Base-by-base conservation (phyloP, 805 yeast species). In the Metschnikowia cerradonensis region DNA sequence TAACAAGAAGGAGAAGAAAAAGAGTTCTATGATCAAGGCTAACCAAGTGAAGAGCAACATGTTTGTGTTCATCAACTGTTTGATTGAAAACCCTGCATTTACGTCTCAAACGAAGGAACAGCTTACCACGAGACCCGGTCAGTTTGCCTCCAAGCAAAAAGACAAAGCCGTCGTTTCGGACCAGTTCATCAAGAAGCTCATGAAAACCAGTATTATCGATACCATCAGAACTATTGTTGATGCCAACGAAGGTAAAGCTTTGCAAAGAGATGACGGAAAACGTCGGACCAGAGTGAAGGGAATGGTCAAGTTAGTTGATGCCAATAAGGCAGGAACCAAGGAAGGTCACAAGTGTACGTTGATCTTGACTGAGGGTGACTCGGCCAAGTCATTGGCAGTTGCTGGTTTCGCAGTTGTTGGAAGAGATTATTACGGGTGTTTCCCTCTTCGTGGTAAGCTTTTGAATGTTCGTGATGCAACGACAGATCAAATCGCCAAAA, bases 41-140 rank as follows among this genome's bases (percentile, higher is more conserved):
- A 85, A 85, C 59, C 98, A 94, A 69, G 87, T 94, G 51, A 84
- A 85, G 64, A 90, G 85, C 68, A 86, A 90, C 67, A 88, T 94
- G 84, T 94, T 94, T 61, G 62, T 94, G 34, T 94, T 94, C 61
- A 76, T 94, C 54, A 94, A 94, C 67, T 90, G 97, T 77, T 75
- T 91, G 59, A 84, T 94, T 68, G 97, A 90, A 65, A 94, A 94
- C 60, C 99, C 99, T 0, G 95, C 98, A 0, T 94, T 94, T 66
- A 90, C 97, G 0, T 91, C 98, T 0, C 99, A 94, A 71, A 94
- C 99, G 0, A 94, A 94, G 64, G 99, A 94, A 67, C 96, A 90
- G 64, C 73, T 94, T 61, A 91, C 97, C 22, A 90, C 98, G 0
- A 84, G 94, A 64, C 83, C 84, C 0, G 77, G 86, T 17, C 95